Conservation (phyloP, 225 moss, liverwort and hornwort genomes). For the Antitrichia curtipendula region DNA sequence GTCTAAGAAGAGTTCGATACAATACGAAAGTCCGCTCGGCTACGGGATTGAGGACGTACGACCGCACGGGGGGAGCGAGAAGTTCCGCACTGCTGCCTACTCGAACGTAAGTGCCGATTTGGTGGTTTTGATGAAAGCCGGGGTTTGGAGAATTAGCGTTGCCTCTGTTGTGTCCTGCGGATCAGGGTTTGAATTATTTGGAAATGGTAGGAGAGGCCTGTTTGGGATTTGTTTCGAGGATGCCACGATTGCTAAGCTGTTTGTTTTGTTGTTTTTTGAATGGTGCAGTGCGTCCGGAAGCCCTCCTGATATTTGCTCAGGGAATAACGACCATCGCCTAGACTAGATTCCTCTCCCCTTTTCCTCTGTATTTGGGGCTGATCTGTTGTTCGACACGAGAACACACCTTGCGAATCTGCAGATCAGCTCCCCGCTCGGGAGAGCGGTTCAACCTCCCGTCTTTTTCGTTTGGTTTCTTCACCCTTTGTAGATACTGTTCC, state of each 20-base stretch:
- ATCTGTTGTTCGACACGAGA: constrained; percentile 44
- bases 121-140: no score
- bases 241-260: background rate
- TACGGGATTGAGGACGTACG: constrained; percentile 99
- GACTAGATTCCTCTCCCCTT: constrained; percentile 2
- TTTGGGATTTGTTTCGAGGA: background rate
- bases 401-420: constrained; percentile 17
- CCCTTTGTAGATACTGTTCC: background rate
- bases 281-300: constrained; percentile 97
- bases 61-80: constrained; percentile 96
- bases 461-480: background rate
- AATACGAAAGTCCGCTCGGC: constrained; percentile 84
- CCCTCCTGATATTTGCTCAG: constrained; percentile 95
- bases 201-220: background rate
- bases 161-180: background rate
- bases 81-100: constrained; percentile 94
- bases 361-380: constrained; percentile 34
- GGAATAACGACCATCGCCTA: background rate
- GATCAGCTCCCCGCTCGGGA: constrained; percentile 64
- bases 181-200: background rate
- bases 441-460: constrained; percentile 34
- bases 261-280: background rate
- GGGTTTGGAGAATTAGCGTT: background rate
- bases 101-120: constrained; percentile 52
- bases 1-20: constrained; percentile 17